Evolutionary conservation across 768 basidiomycete species (phyloP), one percentile per base, ranked within the genome.

Genomic region (Lactarius pseudohatsudake): DNA sequence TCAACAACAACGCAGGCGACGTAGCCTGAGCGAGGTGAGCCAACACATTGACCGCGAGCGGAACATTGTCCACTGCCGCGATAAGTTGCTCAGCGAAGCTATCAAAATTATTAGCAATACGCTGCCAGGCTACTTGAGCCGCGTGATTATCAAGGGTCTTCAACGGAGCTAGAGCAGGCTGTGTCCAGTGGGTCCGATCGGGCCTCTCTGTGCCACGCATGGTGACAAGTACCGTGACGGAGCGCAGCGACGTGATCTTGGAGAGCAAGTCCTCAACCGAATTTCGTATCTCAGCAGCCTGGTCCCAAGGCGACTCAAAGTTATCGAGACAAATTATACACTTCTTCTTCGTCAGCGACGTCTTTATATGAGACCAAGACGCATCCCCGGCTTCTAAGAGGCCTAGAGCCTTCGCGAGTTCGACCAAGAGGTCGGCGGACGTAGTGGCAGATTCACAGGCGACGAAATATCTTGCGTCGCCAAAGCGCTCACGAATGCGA

Each of bases 231-330:
- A 66, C 26, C 1, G 65, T 61, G 28, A 55, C 40, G 5, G 3
- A 26, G 10, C 6, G 20, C 16, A 66, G 20, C 34, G 26, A 28
- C 22, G 65, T 61, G 20, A 66, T 32, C 15, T 30, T 34, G 8
- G 38, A 43, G 9, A 66, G 54, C 16, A 66, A 13, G 26, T 54
- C 53, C 20, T 66, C 59, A 9, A 66, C 65, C 20, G 65, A 36
- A 26, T 30, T 20, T 36, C 38, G 40, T 1, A 22, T 54, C 15
- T 36, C 34, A 5, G 28, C 59, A 18, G 61, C 67, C 41, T 68
- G 65, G 61, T 77, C 72, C 79, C 78, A 79, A 11, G 76, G 74
- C 16, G 79, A 78, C 71, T 81, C 80, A 61, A 81, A 79, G 62
- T 80, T 81, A 64, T 80, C 79, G 5, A 81, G 72, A 22, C 80